phyloP scores from a whole-genome alignment of 2,329 filamentous ascomycete species.

The Mycocentrospora acerina region DNA sequence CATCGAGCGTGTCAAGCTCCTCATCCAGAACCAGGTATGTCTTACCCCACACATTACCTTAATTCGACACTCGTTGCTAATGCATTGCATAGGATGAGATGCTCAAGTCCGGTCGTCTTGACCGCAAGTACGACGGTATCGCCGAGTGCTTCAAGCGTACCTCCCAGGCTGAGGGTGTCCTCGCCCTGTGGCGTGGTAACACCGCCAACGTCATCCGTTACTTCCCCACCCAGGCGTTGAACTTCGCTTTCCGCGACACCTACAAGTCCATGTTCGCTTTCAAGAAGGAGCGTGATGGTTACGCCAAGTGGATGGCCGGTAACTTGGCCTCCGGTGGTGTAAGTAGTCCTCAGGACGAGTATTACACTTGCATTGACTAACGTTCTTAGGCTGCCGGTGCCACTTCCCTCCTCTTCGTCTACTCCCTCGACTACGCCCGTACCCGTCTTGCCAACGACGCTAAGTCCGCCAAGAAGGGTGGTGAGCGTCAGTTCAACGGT shows the following conservation, averaged over 20 bases:
- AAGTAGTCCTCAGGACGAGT: constrained; percentile 49
- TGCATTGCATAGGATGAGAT: constrained; percentile 83
- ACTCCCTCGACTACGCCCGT: constrained; percentile 99
- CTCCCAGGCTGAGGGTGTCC: constrained; percentile 84
- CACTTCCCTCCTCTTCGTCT: constrained; percentile 99
- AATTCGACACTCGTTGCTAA: constrained; percentile 26
- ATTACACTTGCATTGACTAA: constrained; percentile 8
- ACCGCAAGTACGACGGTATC: constrained; percentile 95
- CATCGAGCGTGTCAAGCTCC: constrained; percentile 99
- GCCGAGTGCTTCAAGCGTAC: constrained; percentile 94
- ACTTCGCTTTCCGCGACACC: constrained; percentile 99
- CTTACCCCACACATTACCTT: constrained; percentile 25
- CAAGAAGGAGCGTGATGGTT: constrained; percentile 99
- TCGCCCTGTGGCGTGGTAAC: constrained; percentile 99
- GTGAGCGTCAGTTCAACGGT: constrained; percentile 99
- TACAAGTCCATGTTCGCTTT: constrained; percentile 99
- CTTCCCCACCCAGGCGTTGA: constrained; percentile 99
- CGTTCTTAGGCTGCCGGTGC: constrained; percentile 81
- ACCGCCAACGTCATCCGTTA: constrained; percentile 99
- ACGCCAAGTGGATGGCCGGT: constrained; percentile 98
- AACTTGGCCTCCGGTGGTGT: constrained; percentile 99
- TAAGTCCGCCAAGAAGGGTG: constrained; percentile 96
- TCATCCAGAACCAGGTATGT: constrained; percentile 99
- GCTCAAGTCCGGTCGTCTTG: constrained; percentile 97
- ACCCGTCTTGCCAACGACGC: constrained; percentile 99